These are phyloP conservation scores for Lycium barbarum DNA, from an alignment of 257 asterid genomes.

Conservation along the genomic window DNA sequence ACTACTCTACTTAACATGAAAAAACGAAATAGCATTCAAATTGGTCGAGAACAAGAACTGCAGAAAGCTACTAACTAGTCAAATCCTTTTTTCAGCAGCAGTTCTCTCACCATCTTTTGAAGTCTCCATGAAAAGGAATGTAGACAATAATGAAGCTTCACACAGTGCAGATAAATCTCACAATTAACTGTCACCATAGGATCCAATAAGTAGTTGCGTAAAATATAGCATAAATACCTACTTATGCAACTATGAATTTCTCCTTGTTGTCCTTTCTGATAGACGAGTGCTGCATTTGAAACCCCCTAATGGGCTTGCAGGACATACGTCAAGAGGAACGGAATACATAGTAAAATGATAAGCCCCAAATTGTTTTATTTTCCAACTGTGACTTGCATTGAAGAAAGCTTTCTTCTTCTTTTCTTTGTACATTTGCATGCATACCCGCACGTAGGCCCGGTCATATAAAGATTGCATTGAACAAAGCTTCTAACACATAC, in stretches of 20 bases:
- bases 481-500: slow-evolving; percentile 5
- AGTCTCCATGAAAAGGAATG: slow-evolving; percentile 22
- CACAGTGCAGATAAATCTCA: neutral
- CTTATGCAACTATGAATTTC: slow-evolving; percentile 1
- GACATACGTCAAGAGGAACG: neutral
- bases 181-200: neutral
- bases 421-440: neutral
- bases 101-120: slow-evolving; percentile 15
- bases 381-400: neutral
- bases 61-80: slow-evolving; percentile 8
- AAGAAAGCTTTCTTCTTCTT: neutral
- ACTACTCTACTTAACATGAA: neutral
- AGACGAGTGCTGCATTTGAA: neutral
- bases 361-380: slow-evolving; percentile 13
- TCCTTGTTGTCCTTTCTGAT: neutral
- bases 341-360: slow-evolving; percentile 1
- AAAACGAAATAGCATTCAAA: neutral
- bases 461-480: neutral
- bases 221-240: neutral
- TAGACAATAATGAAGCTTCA: neutral
- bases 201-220: neutral
- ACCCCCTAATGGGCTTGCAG: slow-evolving; percentile 1
- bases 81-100: slow-evolving; percentile 7
- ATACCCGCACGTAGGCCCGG: neutral
- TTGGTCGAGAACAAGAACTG: neutral